Evolutionary conservation across 345 rosid genomes (phyloP).

Genomic region (Laguncularia racemosa): DNA sequence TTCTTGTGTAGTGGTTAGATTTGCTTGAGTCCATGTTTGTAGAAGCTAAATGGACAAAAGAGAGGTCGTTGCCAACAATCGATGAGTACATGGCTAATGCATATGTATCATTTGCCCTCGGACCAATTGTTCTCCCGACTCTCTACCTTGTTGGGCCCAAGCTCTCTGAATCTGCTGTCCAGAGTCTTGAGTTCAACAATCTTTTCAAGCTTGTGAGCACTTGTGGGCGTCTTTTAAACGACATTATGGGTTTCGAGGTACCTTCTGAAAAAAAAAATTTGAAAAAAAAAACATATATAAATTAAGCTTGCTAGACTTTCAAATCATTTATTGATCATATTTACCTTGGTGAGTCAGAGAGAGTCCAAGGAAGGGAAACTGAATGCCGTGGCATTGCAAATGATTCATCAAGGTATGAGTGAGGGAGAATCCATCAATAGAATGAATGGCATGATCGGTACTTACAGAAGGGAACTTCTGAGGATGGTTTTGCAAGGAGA

Average conservation of each 20-base stretch:
- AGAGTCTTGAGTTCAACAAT: slow-evolving; percentile 28
- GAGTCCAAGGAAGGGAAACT: slow-evolving; percentile 66
- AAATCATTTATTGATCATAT: too few relatives aligned
- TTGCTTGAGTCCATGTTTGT: slow-evolving; percentile 55
- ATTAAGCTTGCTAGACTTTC: not conserved
- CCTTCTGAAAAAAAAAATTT: too few relatives aligned
- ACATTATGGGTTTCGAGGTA: slow-evolving; percentile 64
- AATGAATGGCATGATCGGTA: slow-evolving; percentile 22
- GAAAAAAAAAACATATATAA: too few relatives aligned
- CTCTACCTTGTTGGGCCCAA: slow-evolving; percentile 68
- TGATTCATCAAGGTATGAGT: slow-evolving; percentile 27
- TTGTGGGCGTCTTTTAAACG: slow-evolving; percentile 82
- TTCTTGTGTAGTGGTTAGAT: slow-evolving; percentile 65
- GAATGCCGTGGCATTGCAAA: slow-evolving; percentile 53
- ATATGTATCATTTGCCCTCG: slow-evolving; percentile 65
- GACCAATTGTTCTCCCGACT: slow-evolving; percentile 77
- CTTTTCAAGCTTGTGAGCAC: slow-evolving; percentile 60
- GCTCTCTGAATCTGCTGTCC: slow-evolving; percentile 36
- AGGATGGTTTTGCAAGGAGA: slow-evolving; percentile 47
- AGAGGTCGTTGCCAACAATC: slow-evolving; percentile 46
- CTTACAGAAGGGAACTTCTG: slow-evolving; percentile 38
- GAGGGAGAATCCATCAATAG: slow-evolving; percentile 33
- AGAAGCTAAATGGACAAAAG: slow-evolving; percentile 56
- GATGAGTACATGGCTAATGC: slow-evolving; percentile 69
- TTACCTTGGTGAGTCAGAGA: slow-evolving; percentile 37